These are phyloP conservation scores for Strobilomyces echinocephalus DNA, from an alignment of 768 basidiomycete species.

Conservation along the genomic window DNA sequence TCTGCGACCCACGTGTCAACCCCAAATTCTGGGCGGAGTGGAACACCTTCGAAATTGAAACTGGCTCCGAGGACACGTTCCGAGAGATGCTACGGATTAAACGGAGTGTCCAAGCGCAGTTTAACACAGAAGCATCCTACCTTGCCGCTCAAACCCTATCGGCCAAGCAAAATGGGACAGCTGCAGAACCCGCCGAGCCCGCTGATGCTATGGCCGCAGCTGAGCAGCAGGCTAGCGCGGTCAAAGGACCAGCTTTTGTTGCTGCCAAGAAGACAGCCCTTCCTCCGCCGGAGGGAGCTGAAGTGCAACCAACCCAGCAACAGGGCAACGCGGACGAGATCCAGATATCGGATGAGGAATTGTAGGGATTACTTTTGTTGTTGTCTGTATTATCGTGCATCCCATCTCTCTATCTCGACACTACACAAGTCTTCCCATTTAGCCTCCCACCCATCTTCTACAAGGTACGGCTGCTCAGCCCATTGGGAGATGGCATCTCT, in stretches of 20 bases:
- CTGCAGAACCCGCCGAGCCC: conserved; percentile 39
- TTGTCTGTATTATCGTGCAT: conserved; percentile 28
- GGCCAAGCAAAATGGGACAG: conserved; percentile 51
- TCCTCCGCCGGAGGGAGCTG: conserved; percentile 37
- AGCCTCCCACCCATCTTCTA: conserved; percentile 63
- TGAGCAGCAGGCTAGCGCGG: conserved; percentile 56
- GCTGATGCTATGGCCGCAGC: conserved; percentile 86
- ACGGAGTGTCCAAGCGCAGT: conserved; percentile 96
- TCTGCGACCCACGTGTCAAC: conserved; percentile 92
- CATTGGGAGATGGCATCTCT: conserved; percentile 59
- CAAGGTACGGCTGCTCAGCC: conserved; percentile 64
- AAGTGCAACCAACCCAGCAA: conserved; percentile 24
- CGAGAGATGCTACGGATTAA: conserved; percentile 93
- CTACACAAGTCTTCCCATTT: conserved; percentile 76
- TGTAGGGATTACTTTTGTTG: conserved; percentile 31
- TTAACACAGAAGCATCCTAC: conserved; percentile 95
- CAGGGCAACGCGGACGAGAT: conserved; percentile 75
- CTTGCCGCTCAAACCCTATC: conserved; percentile 86
- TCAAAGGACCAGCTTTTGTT: conserved; percentile 70
- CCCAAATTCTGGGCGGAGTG: conserved; percentile 95
- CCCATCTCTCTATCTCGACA: conserved; percentile 75
- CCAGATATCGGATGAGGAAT: conserved; percentile 79
- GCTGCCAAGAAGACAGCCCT: conserved; percentile 59
- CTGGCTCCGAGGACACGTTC: conserved; percentile 98
- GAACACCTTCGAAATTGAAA: conserved; percentile 98